Conservation (phyloP, 768 basidiomycete genomes). For the Mycena chlorophos region DNA sequence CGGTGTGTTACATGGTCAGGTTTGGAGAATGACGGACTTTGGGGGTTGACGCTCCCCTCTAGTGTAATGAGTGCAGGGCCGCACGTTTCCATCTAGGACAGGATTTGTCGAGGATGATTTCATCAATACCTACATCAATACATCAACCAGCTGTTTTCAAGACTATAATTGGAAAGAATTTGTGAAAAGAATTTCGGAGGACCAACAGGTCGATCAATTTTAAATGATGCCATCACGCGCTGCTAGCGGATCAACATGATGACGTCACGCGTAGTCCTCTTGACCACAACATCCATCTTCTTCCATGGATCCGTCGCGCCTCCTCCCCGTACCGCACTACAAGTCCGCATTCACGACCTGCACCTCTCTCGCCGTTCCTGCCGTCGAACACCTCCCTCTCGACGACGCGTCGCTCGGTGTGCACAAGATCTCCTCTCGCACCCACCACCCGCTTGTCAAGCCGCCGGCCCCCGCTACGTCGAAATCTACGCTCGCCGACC, state of each 20-base stretch:
- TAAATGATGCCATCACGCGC: no score
- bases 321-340: not conserved
- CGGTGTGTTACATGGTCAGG: no score
- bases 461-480: slow-evolving; percentile 27
- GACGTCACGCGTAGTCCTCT: not conserved
- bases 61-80: no score
- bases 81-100: no score
- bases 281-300: not conserved
- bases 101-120: no score
- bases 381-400: not conserved
- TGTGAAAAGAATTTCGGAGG: no score
- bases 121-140: no score
- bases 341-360: not conserved
- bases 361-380: not conserved
- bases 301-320: not conserved
- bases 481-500: slow-evolving; percentile 1
- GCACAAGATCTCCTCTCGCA: not conserved
- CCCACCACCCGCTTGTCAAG: slow-evolving; percentile 29
- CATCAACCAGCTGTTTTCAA: no score
- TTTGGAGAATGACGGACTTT: no score
- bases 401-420: slow-evolving; percentile 1
- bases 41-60: no score
- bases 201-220: no score
- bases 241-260: not conserved
- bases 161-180: no score